A percentile compares a stretch with the other conserved stretches of the same genome.
These are phyloP conservation scores for Ogataea paraovalis DNA, from an alignment of 805 yeast genomes.

Conservation along the genomic window DNA sequence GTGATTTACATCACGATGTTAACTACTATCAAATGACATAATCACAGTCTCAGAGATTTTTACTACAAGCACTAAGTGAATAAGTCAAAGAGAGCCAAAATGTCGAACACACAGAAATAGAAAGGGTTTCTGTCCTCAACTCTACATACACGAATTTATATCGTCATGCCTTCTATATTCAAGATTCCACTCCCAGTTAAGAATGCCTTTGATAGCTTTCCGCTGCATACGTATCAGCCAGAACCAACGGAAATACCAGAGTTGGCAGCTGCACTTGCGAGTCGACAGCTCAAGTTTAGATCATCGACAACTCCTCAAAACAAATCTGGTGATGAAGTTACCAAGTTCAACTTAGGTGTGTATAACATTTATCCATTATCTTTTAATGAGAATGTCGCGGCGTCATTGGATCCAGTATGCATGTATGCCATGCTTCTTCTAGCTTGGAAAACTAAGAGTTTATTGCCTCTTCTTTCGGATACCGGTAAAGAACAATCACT, in stretches of 20 bases:
- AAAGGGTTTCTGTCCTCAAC: no score
- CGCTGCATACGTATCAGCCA: conserved; percentile 41
- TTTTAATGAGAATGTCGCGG: conserved; percentile 24
- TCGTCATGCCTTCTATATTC: conserved; percentile 6
- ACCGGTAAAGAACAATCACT: conserved; percentile 4
- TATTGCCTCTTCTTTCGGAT: conserved; percentile 35
- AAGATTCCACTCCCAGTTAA: conserved; percentile 41
- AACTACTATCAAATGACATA: no score
- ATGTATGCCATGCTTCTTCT: conserved; percentile 43
- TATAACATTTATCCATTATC: conserved; percentile 39
- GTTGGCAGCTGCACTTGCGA: conserved; percentile 9
- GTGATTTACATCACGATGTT: no score
- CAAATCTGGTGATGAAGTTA: conserved; percentile 21
- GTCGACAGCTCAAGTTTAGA: conserved; percentile 21
- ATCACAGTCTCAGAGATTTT: no score
- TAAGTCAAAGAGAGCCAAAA: no score
- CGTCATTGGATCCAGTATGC: conserved; percentile 61
- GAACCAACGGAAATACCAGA: conserved; percentile 19
- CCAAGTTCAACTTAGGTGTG: conserved; percentile 48
- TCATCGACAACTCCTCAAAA: neutral
- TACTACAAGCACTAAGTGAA: no score
- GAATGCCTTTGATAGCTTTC: conserved; percentile 48
- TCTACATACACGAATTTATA: no score
- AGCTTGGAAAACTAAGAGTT: conserved; percentile 39
- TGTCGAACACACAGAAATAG: no score